A percentile compares a stretch with the other conserved stretches of the same genome.
phyloP scores from a whole-genome alignment of 345 rosid genomes.

The Brassica nigra region DNA sequence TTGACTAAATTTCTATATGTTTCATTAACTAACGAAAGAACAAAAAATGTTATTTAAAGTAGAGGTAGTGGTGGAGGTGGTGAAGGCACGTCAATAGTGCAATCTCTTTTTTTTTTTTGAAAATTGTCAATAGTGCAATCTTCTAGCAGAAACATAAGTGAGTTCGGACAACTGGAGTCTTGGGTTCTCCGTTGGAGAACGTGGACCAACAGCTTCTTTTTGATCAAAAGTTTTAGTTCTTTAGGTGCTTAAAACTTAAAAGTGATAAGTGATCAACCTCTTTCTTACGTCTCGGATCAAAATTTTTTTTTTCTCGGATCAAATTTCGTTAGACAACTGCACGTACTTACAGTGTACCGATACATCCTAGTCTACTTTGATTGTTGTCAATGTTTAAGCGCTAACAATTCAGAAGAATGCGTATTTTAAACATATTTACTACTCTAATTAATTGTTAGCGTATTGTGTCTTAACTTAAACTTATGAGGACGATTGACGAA shows the following conservation, averaged over 20 bases:
- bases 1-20: background rate
- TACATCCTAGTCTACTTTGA: conserved; percentile 17
- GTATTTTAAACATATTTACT: too few relatives aligned
- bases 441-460: too few relatives aligned
- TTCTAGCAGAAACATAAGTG: background rate
- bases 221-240: background rate
- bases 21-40: background rate
- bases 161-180: conserved; percentile 36
- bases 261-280: conserved; percentile 1
- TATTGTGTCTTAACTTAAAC: too few relatives aligned
- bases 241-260: conserved; percentile 13
- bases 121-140: conserved; percentile 47
- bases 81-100: conserved; percentile 53
- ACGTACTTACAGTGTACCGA: conserved; percentile 3
- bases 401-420: background rate
- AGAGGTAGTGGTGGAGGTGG: conserved; percentile 38
- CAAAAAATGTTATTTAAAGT: conserved; percentile 5
- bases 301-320: background rate
- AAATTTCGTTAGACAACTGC: conserved; percentile 21
- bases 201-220: conserved; percentile 41
- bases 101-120: too few relatives aligned
- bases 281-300: background rate
- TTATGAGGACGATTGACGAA: too few relatives aligned
- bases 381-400: background rate
- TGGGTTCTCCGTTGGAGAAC: conserved; percentile 28